phyloP scores from a whole-genome alignment of 1,284 basidiomycete species.

The Ustilago bromivora region DNA sequence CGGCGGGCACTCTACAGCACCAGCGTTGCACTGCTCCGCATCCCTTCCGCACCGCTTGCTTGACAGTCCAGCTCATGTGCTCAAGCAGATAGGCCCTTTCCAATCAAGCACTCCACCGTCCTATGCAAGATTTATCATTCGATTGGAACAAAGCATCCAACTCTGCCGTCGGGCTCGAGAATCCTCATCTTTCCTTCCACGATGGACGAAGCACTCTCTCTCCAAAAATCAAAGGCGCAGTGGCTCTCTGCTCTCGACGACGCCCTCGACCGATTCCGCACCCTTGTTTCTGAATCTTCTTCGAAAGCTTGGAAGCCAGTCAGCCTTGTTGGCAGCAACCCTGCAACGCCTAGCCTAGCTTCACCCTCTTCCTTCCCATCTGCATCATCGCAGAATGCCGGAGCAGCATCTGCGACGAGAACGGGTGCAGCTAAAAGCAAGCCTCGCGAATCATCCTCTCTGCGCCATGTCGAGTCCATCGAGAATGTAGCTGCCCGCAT shows the following conservation, averaged over 20 bases:
- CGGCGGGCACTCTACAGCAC: too few species aligned
- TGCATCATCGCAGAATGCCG: constrained; percentile 12
- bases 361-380: constrained; percentile 25
- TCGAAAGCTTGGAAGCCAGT: constrained; percentile 57
- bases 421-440: constrained; percentile 13
- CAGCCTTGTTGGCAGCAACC: constrained; percentile 26
- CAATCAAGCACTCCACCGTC: too few species aligned
- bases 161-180: too few species aligned
- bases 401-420: constrained; percentile 11
- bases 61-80: too few species aligned
- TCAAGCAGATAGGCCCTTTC: too few species aligned
- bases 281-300: constrained; percentile 48
- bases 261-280: constrained; percentile 50
- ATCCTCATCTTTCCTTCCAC: background rate
- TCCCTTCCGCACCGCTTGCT: too few species aligned
- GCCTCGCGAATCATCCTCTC: constrained; percentile 32
- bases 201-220: constrained; percentile 39
- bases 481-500: constrained; percentile 24
- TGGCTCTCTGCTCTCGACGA: constrained; percentile 57
- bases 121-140: too few species aligned
- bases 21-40: too few species aligned
- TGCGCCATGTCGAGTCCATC: constrained; percentile 41
- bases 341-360: constrained; percentile 28
- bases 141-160: too few species aligned
- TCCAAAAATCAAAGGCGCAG: constrained; percentile 50